phyloP scores from a whole-genome alignment of 306 rosid genomes.

The Cucumis sativus region DNA sequence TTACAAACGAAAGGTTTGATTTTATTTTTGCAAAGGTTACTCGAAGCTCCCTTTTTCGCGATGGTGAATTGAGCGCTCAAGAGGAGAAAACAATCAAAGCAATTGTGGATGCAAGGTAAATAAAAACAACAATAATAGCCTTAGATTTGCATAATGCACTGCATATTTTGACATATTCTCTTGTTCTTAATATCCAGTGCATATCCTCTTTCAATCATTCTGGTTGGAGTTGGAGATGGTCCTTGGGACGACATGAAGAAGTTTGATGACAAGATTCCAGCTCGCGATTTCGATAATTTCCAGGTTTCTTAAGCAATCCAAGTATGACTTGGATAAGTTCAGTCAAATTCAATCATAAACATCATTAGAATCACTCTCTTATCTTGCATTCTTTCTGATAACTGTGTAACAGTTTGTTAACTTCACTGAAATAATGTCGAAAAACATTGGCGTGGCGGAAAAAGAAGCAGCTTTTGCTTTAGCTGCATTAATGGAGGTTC shows the following conservation, averaged over 20 bases:
- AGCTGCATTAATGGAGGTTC: conserved; percentile 93
- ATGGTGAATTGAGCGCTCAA: conserved; percentile 58
- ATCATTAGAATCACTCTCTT: background rate
- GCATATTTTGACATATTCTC: background rate
- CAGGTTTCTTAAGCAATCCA: conserved; percentile 34
- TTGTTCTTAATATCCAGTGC: conserved; percentile 29
- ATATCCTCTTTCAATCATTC: conserved; percentile 69
- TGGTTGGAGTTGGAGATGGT: conserved; percentile 91
- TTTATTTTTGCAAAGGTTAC: conserved; percentile 40
- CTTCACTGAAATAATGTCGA: conserved; percentile 57
- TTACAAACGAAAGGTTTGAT: too few species aligned
- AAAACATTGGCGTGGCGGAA: conserved; percentile 20
- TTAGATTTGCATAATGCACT: background rate
- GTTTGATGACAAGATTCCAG: conserved; percentile 77
- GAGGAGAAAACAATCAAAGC: conserved; percentile 66
- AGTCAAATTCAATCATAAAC: background rate
- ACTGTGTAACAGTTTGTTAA: conserved; percentile 60
- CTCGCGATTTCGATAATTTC: conserved; percentile 74
- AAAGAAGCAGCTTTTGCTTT: conserved; percentile 85
- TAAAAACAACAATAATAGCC: background rate
- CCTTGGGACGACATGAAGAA: conserved; percentile 96
- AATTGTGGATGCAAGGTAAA: conserved; percentile 65
- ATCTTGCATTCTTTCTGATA: background rate
- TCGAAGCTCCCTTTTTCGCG: conserved; percentile 29
- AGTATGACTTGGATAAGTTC: background rate